Conservation (phyloP, 176 grass and related monocot species). For the maize (Zea mays) region DNA sequence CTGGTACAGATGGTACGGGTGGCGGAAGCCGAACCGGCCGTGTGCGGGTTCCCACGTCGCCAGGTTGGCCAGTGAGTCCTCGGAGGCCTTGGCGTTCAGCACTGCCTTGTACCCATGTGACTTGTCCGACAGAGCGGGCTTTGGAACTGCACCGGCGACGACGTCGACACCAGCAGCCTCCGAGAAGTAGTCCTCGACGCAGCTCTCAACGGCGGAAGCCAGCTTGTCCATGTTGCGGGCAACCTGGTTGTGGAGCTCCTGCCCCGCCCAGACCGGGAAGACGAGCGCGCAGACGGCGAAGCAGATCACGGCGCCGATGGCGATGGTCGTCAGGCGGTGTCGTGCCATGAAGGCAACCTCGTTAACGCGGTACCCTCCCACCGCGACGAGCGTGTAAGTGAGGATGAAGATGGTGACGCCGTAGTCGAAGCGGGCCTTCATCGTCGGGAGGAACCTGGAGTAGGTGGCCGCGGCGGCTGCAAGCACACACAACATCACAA, state of each 20-base stretch:
- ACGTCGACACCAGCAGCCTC: neutral
- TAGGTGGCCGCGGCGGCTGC: conserved; percentile 58
- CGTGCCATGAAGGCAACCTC: conserved; percentile 40
- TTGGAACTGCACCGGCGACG: neutral
- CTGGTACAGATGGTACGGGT: conserved; percentile 56
- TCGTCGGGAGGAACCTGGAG: conserved; percentile 56
- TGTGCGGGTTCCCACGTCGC: conserved; percentile 64
- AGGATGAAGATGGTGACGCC: conserved; percentile 69
- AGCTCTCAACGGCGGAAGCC: conserved; percentile 47
- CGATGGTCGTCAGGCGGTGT: conserved; percentile 52
- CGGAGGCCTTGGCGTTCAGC: conserved; percentile 57
- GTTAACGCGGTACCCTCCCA: conserved; percentile 64
- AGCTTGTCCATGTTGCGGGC: conserved; percentile 67
- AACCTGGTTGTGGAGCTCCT: conserved; percentile 56
- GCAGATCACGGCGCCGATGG: conserved; percentile 57
- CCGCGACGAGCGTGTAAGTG: conserved; percentile 60
- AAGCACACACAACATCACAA: neutral
- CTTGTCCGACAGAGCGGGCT: neutral
- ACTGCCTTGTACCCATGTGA: conserved; percentile 50
- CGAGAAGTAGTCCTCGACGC: conserved; percentile 58
- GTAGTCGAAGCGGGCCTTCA: conserved; percentile 69
- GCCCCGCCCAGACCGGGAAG: conserved; percentile 58
- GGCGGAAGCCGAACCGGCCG: conserved; percentile 52
- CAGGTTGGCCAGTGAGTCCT: conserved; percentile 70
- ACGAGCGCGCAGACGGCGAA: conserved; percentile 49